Percentiles rank a stretch among this genome's conserved stretches.
Evolutionary conservation across 2,329 filamentous ascomycete species (phyloP).

Genomic region (Exophiala sp.): DNA sequence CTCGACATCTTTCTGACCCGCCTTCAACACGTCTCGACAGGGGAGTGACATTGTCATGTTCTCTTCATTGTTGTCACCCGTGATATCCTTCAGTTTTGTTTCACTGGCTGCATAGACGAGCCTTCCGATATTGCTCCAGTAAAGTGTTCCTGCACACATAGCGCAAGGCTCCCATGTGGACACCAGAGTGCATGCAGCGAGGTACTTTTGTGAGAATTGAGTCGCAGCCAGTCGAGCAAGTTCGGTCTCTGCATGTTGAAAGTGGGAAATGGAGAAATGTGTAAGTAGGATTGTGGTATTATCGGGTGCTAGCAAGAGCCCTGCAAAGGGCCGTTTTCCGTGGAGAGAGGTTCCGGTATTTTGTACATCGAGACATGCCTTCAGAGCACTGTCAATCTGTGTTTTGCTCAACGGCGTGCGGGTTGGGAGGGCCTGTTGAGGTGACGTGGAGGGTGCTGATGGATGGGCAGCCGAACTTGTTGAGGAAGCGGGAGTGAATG

Average conservation of each 20-base stretch:
- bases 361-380: constrained; percentile 41
- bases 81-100: constrained; percentile 42
- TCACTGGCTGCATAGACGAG: constrained; percentile 49
- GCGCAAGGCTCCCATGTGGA: constrained; percentile 53
- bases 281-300: constrained; percentile 45
- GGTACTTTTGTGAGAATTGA: constrained; percentile 46
- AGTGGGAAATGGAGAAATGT: constrained; percentile 49
- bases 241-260: constrained; percentile 49
- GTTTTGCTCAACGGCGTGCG: constrained; percentile 32
- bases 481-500: constrained; percentile 11
- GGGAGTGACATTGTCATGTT: constrained; percentile 50
- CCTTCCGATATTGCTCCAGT: constrained; percentile 51
- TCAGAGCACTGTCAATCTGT: constrained; percentile 40
- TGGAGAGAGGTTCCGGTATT: constrained; percentile 39
- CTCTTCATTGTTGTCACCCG: constrained; percentile 45
- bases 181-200: constrained; percentile 47
- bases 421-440: background rate
- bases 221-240: constrained; percentile 46
- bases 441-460: background rate
- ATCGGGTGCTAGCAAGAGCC: constrained; percentile 46
- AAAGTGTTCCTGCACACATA: constrained; percentile 47
- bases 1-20: constrained; percentile 47
- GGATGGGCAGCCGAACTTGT: background rate
- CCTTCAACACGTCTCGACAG: constrained; percentile 44
- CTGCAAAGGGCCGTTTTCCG: constrained; percentile 47